Evolutionary conservation across 306 rosid species (phyloP).

Genomic region (Vigna mungo): DNA sequence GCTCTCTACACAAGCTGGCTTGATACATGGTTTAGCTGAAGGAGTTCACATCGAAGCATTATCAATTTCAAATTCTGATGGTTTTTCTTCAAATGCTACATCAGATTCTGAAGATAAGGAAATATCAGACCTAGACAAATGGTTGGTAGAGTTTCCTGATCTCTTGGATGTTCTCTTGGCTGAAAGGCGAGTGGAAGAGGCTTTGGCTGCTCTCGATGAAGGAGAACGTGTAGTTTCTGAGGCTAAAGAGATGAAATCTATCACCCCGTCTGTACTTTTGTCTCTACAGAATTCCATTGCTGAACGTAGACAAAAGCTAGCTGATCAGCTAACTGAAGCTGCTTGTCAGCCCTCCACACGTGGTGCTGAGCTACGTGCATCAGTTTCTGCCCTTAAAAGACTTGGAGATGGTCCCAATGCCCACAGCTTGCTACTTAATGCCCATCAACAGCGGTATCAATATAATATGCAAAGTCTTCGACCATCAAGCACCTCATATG

Average conservation of each 20-base stretch:
- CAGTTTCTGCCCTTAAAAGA: slow-evolving; percentile 88
- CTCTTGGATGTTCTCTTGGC: slow-evolving; percentile 93
- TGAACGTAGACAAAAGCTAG: slow-evolving; percentile 79
- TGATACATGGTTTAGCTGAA: slow-evolving; percentile 95
- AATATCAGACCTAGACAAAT: slow-evolving; percentile 79
- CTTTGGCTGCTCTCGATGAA: slow-evolving; percentile 86
- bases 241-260: slow-evolving; percentile 70
- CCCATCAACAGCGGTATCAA: slow-evolving; percentile 89
- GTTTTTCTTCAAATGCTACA: slow-evolving; percentile 50
- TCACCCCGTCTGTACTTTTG: slow-evolving; percentile 60
- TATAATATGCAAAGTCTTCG: slow-evolving; percentile 93
- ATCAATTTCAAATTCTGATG: slow-evolving; percentile 64
- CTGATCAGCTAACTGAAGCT: slow-evolving; percentile 99
- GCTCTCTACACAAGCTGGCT: slow-evolving; percentile 92
- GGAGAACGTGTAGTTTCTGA: slow-evolving; percentile 83
- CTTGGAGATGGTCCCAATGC: slow-evolving; percentile 99
- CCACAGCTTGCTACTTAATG: slow-evolving; percentile 82
- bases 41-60: slow-evolving; percentile 76
- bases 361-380: slow-evolving; percentile 89
- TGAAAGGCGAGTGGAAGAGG: slow-evolving; percentile 94
- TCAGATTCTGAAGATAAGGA: slow-evolving; percentile 63
- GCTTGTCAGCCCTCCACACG: slow-evolving; percentile 99
- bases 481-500: slow-evolving; percentile 96
- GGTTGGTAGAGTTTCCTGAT: slow-evolving; percentile 95
- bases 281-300: slow-evolving; percentile 75